Conservation (phyloP, 2,329 filamentous ascomycete species). For the Chaetomium sp. region DNA sequence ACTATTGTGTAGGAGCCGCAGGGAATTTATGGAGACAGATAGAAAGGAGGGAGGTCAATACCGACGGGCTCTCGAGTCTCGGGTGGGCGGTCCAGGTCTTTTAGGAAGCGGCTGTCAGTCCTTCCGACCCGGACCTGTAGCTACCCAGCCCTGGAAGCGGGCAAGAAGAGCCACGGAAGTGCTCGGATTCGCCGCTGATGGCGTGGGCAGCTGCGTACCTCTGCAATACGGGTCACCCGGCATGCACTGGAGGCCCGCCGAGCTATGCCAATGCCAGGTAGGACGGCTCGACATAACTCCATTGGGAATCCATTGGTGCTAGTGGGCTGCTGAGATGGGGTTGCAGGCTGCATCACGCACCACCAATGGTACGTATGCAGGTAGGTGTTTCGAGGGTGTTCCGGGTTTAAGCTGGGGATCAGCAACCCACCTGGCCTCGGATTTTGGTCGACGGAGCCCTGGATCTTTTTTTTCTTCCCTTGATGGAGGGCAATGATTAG, state of each 20-base stretch:
- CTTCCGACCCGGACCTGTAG: neutral
- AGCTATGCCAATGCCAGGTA: neutral
- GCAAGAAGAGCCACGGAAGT: neutral
- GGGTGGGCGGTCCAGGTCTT: slow-evolving; percentile 8
- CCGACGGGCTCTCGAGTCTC: neutral
- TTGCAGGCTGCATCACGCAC: slow-evolving; percentile 18
- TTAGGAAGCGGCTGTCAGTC: slow-evolving; percentile 1
- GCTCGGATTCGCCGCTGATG: slow-evolving; percentile 18
- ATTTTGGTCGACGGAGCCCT: neutral
- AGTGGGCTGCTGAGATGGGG: slow-evolving; percentile 16
- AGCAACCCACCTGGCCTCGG: neutral
- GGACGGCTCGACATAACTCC: neutral
- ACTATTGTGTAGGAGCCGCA: neutral
- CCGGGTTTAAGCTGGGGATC: neutral
- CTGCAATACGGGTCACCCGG: slow-evolving; percentile 13
- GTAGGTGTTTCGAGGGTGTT: neutral
- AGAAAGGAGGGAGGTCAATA: neutral
- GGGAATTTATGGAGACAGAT: neutral
- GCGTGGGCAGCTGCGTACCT: slow-evolving; percentile 1
- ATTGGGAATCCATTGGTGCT: neutral
- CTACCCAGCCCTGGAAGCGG: neutral
- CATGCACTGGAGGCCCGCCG: neutral
- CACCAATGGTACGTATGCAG: neutral
- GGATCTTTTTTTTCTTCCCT: neutral
- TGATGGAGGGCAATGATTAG: neutral